These are phyloP conservation scores for Hawksworthiomyces lignivorus DNA, from an alignment of 2,329 filamentous ascomycete species.

Conservation along the genomic window DNA sequence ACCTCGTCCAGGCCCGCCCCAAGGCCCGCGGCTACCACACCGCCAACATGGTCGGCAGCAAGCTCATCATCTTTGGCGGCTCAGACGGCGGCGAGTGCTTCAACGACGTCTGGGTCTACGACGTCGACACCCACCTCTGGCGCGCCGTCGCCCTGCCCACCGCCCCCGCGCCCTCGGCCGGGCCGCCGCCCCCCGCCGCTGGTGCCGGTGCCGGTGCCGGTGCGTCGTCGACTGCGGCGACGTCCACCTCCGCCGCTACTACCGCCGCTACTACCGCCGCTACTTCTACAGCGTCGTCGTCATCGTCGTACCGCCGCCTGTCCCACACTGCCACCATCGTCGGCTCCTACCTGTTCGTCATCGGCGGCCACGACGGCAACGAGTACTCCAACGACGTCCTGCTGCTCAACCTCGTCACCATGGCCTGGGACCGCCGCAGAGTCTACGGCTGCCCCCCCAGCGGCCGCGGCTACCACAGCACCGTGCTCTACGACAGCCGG, in stretches of 20 bases:
- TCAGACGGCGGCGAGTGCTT: constrained; percentile 66
- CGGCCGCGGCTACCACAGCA: constrained; percentile 59
- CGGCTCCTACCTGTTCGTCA: constrained; percentile 61
- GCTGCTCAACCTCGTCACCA: constrained; percentile 62
- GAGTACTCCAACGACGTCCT: constrained; percentile 64
- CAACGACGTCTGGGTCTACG: constrained; percentile 66
- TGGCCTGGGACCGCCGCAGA: constrained; percentile 63
- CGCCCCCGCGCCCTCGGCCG: too few species aligned
- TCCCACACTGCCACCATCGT: constrained; percentile 64
- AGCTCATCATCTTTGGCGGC: constrained; percentile 64
- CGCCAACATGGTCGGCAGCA: constrained; percentile 64
- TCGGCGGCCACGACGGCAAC: constrained; percentile 62
- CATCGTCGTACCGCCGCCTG: constrained; percentile 56
- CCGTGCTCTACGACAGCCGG: constrained; percentile 57
- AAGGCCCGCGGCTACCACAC: constrained; percentile 64
- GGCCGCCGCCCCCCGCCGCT: too few species aligned
- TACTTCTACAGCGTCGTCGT: too few species aligned
- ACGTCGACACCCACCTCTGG: constrained; percentile 56
- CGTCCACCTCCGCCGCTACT: too few species aligned
- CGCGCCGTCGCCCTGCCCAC: constrained; percentile 50
- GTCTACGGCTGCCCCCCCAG: constrained; percentile 57
- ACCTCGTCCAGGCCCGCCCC: constrained; percentile 31
- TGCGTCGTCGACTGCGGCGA: too few species aligned
- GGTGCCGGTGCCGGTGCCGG: too few species aligned
- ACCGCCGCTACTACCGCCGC: too few species aligned